Percentiles rank a stretch among this genome's conserved stretches.
Conservation (phyloP, 2,329 filamentous ascomycete genomes). For the Cladorrhinum sp. region DNA sequence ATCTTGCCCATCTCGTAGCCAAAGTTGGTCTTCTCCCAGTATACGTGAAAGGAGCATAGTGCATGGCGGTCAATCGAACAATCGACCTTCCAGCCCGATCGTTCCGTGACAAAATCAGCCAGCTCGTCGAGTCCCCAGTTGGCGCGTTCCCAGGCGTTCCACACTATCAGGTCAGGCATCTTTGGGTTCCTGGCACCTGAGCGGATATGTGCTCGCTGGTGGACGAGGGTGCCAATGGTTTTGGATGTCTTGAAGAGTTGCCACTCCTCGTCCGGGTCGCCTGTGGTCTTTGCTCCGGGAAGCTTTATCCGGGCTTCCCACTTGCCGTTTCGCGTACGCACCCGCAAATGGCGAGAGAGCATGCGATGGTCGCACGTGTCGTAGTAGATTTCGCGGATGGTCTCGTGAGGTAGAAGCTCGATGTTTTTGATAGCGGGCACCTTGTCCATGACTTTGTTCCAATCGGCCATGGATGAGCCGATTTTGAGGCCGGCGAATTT, state of each 20-base stretch:
- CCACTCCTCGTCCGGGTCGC: neutral
- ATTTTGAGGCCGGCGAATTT: conserved; percentile 19
- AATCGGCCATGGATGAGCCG: conserved; percentile 3
- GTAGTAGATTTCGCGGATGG: conserved; percentile 22
- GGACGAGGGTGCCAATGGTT: neutral
- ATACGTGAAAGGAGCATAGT: conserved; percentile 13
- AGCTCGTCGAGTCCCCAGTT: conserved; percentile 18
- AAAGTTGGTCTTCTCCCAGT: conserved; percentile 19
- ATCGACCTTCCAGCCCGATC: conserved; percentile 7
- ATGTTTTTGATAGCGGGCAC: conserved; percentile 9
- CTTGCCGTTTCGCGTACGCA: conserved; percentile 15
- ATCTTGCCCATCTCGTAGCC: conserved; percentile 22
- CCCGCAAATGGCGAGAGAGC: conserved; percentile 10
- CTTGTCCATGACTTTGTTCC: neutral
- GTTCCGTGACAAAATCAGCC: conserved; percentile 17
- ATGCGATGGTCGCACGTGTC: conserved; percentile 8
- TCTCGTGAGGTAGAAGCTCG: conserved; percentile 1
- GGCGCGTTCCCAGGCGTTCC: neutral
- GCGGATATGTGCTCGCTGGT: neutral
- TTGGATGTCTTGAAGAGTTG: neutral
- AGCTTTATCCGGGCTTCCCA: conserved; percentile 18
- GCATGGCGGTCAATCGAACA: neutral
- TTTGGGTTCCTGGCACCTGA: neutral
- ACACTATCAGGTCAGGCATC: neutral
- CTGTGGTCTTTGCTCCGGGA: conserved; percentile 8